Percentiles rank a stretch among this genome's conserved stretches.
Evolutionary conservation across 2,329 filamentous ascomycete species (phyloP).

Genomic region (Diaporthe destruens): DNA sequence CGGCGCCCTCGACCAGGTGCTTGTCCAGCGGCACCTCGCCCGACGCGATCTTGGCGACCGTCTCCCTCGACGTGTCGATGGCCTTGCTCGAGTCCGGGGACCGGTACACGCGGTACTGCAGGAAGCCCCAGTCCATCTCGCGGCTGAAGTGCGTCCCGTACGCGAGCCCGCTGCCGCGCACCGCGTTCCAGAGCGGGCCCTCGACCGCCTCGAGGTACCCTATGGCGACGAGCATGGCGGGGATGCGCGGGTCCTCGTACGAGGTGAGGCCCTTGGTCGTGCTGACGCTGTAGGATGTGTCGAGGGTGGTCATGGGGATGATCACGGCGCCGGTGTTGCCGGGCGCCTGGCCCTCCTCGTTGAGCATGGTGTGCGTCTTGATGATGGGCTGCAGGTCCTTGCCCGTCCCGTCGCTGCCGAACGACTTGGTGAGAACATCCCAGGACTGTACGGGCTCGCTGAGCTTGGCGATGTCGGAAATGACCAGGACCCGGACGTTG

Average conservation of each 20-base stretch:
- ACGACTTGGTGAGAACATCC: constrained; percentile 70
- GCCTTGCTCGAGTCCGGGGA: constrained; percentile 92
- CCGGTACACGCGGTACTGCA: constrained; percentile 89
- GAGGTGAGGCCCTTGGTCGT: constrained; percentile 80
- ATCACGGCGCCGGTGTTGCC: constrained; percentile 82
- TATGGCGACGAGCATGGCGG: constrained; percentile 87
- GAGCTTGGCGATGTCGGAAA: constrained; percentile 82
- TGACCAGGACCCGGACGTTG: constrained; percentile 88
- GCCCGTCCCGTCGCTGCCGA: constrained; percentile 55
- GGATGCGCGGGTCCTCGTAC: constrained; percentile 81
- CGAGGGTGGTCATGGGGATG: constrained; percentile 90
- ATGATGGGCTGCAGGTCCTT: constrained; percentile 77
- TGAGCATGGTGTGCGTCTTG: constrained; percentile 78
- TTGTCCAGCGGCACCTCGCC: constrained; percentile 81
- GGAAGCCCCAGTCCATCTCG: constrained; percentile 81
- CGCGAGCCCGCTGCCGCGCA: constrained; percentile 92
- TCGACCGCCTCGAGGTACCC: constrained; percentile 94
- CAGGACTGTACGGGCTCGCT: constrained; percentile 82
- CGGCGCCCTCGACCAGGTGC: constrained; percentile 87
- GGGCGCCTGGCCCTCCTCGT: constrained; percentile 78
- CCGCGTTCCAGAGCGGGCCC: constrained; percentile 92
- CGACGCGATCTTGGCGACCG: constrained; percentile 80
- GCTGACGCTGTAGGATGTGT: constrained; percentile 89
- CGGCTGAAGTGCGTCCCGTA: constrained; percentile 87
- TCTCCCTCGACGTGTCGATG: constrained; percentile 79